Base-by-base conservation (phyloP, 352 stramenopile genomes). In the Plasmopara viticola region DNA sequence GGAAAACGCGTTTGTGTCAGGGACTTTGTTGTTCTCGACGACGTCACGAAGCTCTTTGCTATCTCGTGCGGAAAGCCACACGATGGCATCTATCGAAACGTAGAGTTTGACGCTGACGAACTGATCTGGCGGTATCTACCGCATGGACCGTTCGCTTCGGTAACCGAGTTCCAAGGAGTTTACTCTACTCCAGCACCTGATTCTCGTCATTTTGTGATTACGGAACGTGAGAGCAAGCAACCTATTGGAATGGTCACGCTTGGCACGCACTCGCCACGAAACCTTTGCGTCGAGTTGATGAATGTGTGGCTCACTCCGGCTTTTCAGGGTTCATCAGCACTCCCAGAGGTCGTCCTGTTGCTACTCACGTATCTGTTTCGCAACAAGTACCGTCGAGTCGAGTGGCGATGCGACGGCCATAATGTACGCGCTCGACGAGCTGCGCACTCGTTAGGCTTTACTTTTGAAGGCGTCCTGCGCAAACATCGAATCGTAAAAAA, bases 401-500 rank as follows among this genome's bases (percentile, higher is more conserved):
- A 95, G 71, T 94, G 79, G 83, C 68, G 74, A 3, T 91, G 84
- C 46, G 87, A 95, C 33, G 85, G 83, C 15, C 75, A 94, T 59
- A 94, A 96, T 56, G 77, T 93, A 8, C 81, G 82, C n/a, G 85
- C 77, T 31, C 62, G 84, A 48, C 82, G 83, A 30, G 76, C 78
- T 15, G 85, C 70, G 1, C 82, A 95, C 48, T 87, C 77, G 29
- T 55, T 93, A 29, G 86, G 87, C 6, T 93, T 96, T 49, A 74
- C 70, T 9, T 88, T 95, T 51, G 87, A 96, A 66, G 87, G 87
- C 7, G 86, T 96, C 8, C 59, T 95, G 51, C 74, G 84, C 9
- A 96, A 95, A 57, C 83, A 95, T 60, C 72, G 74, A 50, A 74
- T 96, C 53, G 61, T 89, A 39, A 89, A 95, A 62, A 72, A 80